These are phyloP conservation scores for Grosmannia huntii DNA, from an alignment of 2,329 filamentous ascomycete species.

Conservation along the genomic window DNA sequence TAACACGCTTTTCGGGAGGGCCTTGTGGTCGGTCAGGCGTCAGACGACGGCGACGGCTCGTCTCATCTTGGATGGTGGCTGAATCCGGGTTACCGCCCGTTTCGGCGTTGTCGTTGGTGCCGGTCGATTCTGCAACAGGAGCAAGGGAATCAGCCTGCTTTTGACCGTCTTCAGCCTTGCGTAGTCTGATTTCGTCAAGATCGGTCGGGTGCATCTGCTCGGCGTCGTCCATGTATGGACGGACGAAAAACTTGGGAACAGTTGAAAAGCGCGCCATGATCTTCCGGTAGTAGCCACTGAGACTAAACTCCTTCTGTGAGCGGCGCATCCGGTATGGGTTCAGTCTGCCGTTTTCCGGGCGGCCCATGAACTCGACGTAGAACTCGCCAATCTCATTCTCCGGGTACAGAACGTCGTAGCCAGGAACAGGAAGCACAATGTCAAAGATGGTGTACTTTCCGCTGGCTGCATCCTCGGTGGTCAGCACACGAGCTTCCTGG, in stretches of 20 bases:
- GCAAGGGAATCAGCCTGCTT: constrained; percentile 5
- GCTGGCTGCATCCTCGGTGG: constrained; percentile 62
- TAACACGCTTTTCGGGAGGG: constrained; percentile 16
- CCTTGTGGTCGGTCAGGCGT: constrained; percentile 4
- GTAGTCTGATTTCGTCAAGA: constrained; percentile 50
- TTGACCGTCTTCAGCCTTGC: constrained; percentile 18
- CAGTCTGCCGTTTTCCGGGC: constrained; percentile 60
- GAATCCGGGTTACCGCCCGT: background rate
- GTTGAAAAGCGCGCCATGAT: constrained; percentile 60
- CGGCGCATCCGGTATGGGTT: constrained; percentile 82
- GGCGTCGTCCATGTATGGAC: constrained; percentile 53
- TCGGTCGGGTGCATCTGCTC: constrained; percentile 88
- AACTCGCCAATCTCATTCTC: constrained; percentile 70
- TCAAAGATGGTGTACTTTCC: constrained; percentile 75
- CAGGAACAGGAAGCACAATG: constrained; percentile 81
- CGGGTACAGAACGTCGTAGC: constrained; percentile 81
- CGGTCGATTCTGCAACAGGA: constrained; percentile 1
- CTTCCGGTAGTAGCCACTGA: constrained; percentile 82
- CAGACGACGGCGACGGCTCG: constrained; percentile 16
- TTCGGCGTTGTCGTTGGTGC: background rate
- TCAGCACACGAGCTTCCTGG: constrained; percentile 55
- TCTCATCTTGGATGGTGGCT: background rate
- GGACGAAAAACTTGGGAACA: constrained; percentile 54
- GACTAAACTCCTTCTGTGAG: constrained; percentile 71
- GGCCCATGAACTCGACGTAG: constrained; percentile 78